A percentile compares a stretch with the other conserved stretches of the same genome.
phyloP scores from a whole-genome alignment of 371 early-diverging fungal species.

The Zopfochytrium polystomum region DNA sequence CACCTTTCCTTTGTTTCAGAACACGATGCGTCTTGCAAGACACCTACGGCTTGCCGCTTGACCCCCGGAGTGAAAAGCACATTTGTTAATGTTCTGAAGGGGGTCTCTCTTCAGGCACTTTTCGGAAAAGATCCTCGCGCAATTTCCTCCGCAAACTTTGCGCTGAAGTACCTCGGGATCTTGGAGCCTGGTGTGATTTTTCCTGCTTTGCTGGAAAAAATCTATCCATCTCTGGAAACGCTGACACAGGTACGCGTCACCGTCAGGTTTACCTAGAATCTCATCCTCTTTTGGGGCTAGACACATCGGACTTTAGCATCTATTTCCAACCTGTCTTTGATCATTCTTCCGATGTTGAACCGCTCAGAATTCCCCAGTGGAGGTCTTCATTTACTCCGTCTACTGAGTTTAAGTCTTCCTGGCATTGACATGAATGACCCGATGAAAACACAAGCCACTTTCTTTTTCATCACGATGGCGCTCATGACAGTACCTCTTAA shows the following conservation, averaged over 20 bases:
- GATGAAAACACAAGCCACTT: constrained; percentile 67
- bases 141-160: constrained; percentile 63
- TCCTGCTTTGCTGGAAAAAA: constrained; percentile 74
- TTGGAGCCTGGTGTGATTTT: constrained; percentile 75
- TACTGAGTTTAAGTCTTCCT: constrained; percentile 74
- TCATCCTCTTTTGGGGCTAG: constrained; percentile 30
- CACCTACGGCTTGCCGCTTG: constrained; percentile 58
- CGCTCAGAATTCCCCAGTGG: constrained; percentile 76
- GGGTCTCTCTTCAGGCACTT: constrained; percentile 57
- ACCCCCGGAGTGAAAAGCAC: constrained; percentile 51
- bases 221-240: constrained; percentile 83
- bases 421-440: constrained; percentile 92
- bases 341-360: constrained; percentile 67
- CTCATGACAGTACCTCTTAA: constrained; percentile 62
- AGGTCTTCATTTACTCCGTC: constrained; percentile 72
- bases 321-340: constrained; percentile 64
- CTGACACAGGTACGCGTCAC: constrained; percentile 60
- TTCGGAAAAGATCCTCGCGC: constrained; percentile 78
- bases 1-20: no score
- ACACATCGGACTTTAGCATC: constrained; percentile 84
- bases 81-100: constrained; percentile 55
- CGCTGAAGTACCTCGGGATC: constrained; percentile 71
- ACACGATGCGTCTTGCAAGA: constrained; percentile 59
- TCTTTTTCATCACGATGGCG: constrained; percentile 71
- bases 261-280: background rate